Percentiles rank a stretch among this genome's conserved stretches.
phyloP scores from a whole-genome alignment of 345 rosid genomes.

The Populus euphratica region DNA sequence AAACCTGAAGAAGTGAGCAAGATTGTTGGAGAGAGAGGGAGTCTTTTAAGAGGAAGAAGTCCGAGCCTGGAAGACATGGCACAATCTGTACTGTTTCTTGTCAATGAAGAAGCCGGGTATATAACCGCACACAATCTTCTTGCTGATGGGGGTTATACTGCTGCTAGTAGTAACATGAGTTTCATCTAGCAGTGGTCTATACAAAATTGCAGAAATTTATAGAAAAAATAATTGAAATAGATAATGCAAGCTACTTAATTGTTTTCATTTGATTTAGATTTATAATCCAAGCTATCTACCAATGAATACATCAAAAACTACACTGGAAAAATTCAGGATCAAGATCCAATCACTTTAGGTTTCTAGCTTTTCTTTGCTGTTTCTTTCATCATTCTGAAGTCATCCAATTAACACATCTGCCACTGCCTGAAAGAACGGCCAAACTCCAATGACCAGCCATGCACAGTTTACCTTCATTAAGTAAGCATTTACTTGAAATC shows the following conservation, averaged over 20 bases:
- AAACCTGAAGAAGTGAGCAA: conserved; percentile 44
- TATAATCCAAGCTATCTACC: background rate
- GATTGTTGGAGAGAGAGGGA: conserved; percentile 54
- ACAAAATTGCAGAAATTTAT: background rate
- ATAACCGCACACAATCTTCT: conserved; percentile 76
- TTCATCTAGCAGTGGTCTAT: conserved; percentile 44
- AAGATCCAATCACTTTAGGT: background rate
- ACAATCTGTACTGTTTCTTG: conserved; percentile 65
- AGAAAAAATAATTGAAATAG: background rate
- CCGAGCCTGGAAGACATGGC: conserved; percentile 65
- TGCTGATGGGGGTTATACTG: conserved; percentile 74
- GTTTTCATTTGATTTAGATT: no score
- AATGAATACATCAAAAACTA: background rate
- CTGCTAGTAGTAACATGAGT: conserved; percentile 38
- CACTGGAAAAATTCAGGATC: background rate
- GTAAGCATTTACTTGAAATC: background rate
- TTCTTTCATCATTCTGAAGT: background rate
- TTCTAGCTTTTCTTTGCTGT: background rate
- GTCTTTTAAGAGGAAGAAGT: conserved; percentile 55
- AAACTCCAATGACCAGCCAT: background rate
- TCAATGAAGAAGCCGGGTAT: conserved; percentile 57
- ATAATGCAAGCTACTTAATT: background rate
- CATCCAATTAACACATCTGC: background rate
- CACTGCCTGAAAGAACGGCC: background rate
- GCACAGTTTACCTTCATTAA: background rate